These are phyloP conservation scores for Jackrogersella minutella DNA, from an alignment of 495 filamentous ascomycete species.

Conservation along the genomic window DNA sequence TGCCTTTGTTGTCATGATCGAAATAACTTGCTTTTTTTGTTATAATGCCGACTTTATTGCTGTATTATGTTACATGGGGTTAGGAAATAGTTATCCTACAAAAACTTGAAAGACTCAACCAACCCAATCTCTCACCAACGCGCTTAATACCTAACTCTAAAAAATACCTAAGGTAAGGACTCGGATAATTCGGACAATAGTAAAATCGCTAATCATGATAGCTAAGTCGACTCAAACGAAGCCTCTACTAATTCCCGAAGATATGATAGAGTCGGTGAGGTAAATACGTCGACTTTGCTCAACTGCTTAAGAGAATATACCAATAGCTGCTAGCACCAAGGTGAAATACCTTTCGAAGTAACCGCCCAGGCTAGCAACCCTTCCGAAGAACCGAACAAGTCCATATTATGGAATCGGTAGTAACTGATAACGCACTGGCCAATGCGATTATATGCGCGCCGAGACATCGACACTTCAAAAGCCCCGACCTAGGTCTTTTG, in stretches of 20 bases:
- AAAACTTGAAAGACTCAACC: background rate
- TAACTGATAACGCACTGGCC: too few species aligned
- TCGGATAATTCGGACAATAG: conserved; percentile 3
- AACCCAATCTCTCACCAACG: conserved; percentile 5
- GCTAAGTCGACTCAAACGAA: background rate
- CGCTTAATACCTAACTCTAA: conserved; percentile 15
- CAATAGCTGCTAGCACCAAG: background rate
- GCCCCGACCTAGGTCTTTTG: background rate
- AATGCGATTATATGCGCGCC: too few species aligned
- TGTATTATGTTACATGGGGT: background rate
- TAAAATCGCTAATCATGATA: conserved; percentile 14
- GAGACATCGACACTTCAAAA: background rate
- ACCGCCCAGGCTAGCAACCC: too few species aligned
- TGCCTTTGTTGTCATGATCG: conserved; percentile 11
- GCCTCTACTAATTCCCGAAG: background rate
- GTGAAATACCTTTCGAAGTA: too few species aligned
- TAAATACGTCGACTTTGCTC: background rate
- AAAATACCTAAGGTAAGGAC: too few species aligned
- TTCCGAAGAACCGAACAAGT: too few species aligned
- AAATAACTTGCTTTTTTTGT: conserved; percentile 8
- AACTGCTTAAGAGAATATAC: background rate
- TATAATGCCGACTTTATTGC: conserved; percentile 1
- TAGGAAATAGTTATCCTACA: conserved; percentile 1
- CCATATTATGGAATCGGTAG: background rate
- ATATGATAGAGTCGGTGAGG: background rate